Evolutionary conservation across 495 filamentous ascomycete genomes (phyloP).

Genomic region (Hypoxylon cercidicola): DNA sequence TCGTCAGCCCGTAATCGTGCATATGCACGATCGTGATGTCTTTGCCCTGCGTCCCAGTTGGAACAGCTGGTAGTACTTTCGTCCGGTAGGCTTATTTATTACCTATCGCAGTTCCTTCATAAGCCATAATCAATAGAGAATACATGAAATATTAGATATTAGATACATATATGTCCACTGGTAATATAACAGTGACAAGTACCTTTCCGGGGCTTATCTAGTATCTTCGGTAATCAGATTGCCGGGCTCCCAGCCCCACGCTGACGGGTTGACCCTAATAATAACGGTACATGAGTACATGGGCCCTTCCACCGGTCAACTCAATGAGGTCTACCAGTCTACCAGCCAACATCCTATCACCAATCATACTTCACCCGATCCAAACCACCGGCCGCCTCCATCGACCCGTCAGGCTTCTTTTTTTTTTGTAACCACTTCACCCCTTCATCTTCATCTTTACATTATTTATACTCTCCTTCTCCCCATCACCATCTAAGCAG

Average conservation of each 20-base stretch:
- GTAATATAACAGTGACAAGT: neutral
- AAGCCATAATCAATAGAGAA: no score
- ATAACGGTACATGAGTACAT: neutral
- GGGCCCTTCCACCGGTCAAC: constrained; percentile 8
- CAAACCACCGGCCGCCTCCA: constrained; percentile 22
- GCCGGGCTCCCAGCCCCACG: constrained; percentile 17
- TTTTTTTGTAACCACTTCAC: constrained; percentile 1
- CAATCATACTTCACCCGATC: constrained; percentile 32
- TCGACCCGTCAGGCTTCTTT: constrained; percentile 26
- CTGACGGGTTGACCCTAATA: neutral
- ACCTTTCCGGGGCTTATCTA: constrained; percentile 1
- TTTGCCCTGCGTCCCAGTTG: no score
- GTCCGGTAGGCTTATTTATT: no score
- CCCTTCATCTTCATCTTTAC: neutral
- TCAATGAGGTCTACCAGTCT: no score
- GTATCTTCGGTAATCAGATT: constrained; percentile 27
- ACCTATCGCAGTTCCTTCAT: no score
- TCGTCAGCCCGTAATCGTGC: neutral
- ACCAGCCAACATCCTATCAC: constrained; percentile 12
- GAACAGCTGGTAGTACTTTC: no score
- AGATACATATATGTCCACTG: no score
- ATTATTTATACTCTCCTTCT: neutral
- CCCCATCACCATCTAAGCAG: neutral
- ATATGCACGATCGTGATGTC: neutral
- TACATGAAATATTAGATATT: no score